Conservation (phyloP, 345 rosid genomes). For the Salix exigua region DNA sequence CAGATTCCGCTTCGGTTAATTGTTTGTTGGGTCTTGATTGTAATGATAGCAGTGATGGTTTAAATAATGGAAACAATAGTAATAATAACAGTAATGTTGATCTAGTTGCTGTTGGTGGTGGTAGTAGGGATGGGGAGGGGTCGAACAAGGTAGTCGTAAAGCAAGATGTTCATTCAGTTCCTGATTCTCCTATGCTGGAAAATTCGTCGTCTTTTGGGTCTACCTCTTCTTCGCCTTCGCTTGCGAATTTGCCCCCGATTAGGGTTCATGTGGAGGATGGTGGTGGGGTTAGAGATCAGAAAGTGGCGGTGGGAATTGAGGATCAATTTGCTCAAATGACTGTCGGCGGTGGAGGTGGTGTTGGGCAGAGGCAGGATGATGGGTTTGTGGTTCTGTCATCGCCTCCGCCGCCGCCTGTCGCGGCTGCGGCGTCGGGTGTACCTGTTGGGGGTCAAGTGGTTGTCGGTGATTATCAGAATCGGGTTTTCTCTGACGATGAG, state of each 20-base stretch:
- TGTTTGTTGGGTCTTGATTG: constrained; percentile 76
- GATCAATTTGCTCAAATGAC: constrained; percentile 73
- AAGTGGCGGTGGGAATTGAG: constrained; percentile 58
- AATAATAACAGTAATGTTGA: constrained; percentile 23
- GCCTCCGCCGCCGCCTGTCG: constrained; percentile 55
- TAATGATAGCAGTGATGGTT: constrained; percentile 21
- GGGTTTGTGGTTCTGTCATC: constrained; percentile 49
- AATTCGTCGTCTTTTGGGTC: constrained; percentile 90
- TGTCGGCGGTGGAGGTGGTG: constrained; percentile 27
- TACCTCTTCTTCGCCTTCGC: constrained; percentile 78
- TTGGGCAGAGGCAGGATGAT: constrained; percentile 41
- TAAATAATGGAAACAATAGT: not conserved
- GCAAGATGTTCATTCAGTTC: constrained; percentile 67
- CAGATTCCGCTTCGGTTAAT: constrained; percentile 71
- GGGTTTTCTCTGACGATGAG: constrained; percentile 81
- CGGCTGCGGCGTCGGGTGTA: constrained; percentile 40
- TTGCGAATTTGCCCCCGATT: constrained; percentile 84
- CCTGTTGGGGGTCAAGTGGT: constrained; percentile 17
- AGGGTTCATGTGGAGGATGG: constrained; percentile 70
- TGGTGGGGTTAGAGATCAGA: constrained; percentile 42
- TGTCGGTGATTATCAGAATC: constrained; percentile 45
- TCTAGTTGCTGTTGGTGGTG: constrained; percentile 18
- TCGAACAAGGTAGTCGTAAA: not conserved
- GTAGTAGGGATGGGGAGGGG: constrained; percentile 30
- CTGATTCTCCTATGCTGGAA: constrained; percentile 94